phyloP scores from a whole-genome alignment of 192 early-diverging fungal species.

The Linnemannia zychae region DNA sequence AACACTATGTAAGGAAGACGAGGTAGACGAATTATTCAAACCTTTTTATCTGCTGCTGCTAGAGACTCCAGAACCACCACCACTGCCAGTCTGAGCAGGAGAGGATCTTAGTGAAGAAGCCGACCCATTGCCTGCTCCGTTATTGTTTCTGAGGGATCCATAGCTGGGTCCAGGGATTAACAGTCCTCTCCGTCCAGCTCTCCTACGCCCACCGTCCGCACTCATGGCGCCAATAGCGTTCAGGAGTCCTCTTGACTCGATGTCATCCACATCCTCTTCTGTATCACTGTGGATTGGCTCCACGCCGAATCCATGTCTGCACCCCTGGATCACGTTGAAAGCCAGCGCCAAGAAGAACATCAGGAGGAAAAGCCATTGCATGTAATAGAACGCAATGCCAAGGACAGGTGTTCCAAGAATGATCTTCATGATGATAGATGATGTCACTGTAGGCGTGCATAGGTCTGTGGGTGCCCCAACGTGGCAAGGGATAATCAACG shows the following conservation, averaged over 20 bases:
- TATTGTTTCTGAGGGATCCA: slow-evolving; percentile 28
- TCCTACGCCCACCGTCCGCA: slow-evolving; percentile 34
- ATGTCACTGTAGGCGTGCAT: slow-evolving; percentile 71
- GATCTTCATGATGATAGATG: slow-evolving; percentile 62
- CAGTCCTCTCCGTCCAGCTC: slow-evolving; percentile 36
- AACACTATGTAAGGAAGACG: background rate
- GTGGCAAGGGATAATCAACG: slow-evolving; percentile 71
- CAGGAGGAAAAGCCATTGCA: slow-evolving; percentile 67
- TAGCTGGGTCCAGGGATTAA: slow-evolving; percentile 45
- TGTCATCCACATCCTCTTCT: slow-evolving; percentile 59
- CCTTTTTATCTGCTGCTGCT: background rate
- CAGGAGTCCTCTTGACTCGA: slow-evolving; percentile 37
- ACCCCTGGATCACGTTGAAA: slow-evolving; percentile 55
- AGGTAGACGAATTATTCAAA: background rate
- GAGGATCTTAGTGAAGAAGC: background rate
- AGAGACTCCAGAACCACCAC: background rate
- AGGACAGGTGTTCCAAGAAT: slow-evolving; percentile 65
- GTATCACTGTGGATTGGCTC: slow-evolving; percentile 49
- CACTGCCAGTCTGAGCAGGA: background rate
- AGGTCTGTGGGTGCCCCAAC: slow-evolving; percentile 65
- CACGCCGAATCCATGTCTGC: slow-evolving; percentile 47
- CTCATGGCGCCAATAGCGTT: slow-evolving; percentile 36
- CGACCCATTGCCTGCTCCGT: background rate
- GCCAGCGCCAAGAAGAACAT: slow-evolving; percentile 56
- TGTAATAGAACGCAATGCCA: slow-evolving; percentile 67